Conservation (phyloP, 306 rosid species). For the Gastrolobium bilobum region DNA sequence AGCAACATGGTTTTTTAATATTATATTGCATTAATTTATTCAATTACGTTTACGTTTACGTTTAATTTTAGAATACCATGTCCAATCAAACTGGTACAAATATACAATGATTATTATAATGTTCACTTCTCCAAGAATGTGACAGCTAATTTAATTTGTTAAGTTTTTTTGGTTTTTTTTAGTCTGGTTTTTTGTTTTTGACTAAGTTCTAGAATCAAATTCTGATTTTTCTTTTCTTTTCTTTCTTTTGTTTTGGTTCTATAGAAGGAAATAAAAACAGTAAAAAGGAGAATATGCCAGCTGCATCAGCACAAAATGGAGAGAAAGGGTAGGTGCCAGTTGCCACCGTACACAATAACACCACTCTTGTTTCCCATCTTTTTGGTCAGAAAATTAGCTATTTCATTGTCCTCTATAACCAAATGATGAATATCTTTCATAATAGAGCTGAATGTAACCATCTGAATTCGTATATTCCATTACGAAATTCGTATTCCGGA, state of each 20-base stretch:
- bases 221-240: slow-evolving; percentile 38
- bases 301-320: slow-evolving; percentile 40
- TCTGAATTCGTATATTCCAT: no score
- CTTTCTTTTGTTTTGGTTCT: neutral
- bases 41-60: slow-evolving; percentile 41
- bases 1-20: slow-evolving; percentile 38
- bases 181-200: neutral
- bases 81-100: slow-evolving; percentile 18
- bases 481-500: no score
- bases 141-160: slow-evolving; percentile 54
- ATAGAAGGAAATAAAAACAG: neutral
- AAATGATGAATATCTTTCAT: slow-evolving; percentile 12
- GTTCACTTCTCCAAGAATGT: slow-evolving; percentile 45
- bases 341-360: slow-evolving; percentile 42
- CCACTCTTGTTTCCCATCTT: slow-evolving; percentile 46
- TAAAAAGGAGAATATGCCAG: slow-evolving; percentile 50
- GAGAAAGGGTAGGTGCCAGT: slow-evolving; percentile 37
- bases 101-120: slow-evolving; percentile 33
- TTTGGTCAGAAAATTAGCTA: slow-evolving; percentile 32
- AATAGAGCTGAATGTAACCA: neutral
- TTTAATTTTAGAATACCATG: slow-evolving; percentile 41
- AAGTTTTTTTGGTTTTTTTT: neutral
- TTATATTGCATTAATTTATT: slow-evolving; percentile 33
- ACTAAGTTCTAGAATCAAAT: slow-evolving; percentile 47
- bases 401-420: slow-evolving; percentile 1